Evolutionary conservation across 768 basidiomycete genomes (phyloP).

Genomic region (Boletus fagicola): DNA sequence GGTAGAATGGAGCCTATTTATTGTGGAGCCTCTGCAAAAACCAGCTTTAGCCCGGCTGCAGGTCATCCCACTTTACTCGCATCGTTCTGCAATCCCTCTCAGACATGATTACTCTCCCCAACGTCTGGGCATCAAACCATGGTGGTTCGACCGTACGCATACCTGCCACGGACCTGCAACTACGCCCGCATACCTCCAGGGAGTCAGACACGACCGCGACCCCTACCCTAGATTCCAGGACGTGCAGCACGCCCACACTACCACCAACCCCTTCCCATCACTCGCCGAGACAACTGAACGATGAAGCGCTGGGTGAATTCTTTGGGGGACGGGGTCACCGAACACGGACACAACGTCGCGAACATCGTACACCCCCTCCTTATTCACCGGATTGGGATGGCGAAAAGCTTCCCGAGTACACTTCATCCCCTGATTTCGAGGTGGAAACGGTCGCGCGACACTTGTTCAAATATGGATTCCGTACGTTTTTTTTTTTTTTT

Average conservation of each 20-base stretch:
- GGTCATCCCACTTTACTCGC: conserved; percentile 9
- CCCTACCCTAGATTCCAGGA: conserved; percentile 12
- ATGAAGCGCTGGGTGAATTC: conserved; percentile 33
- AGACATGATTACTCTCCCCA: conserved; percentile 18
- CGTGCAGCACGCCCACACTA: conserved; percentile 21
- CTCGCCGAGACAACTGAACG: conserved; percentile 25
- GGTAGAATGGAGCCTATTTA: conserved; percentile 25
- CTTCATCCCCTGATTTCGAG: conserved; percentile 38
- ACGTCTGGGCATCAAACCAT: conserved; percentile 7
- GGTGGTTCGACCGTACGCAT: conserved; percentile 3
- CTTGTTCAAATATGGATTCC: conserved; percentile 62
- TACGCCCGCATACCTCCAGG: conserved; percentile 24
- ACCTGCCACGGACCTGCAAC: conserved; percentile 19
- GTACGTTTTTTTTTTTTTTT: conserved; percentile 44
- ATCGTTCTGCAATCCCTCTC: background rate
- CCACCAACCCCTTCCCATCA: conserved; percentile 23
- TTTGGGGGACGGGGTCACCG: conserved; percentile 31
- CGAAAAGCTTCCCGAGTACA: conserved; percentile 29
- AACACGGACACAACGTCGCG: conserved; percentile 22
- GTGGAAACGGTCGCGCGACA: conserved; percentile 56
- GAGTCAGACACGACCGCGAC: conserved; percentile 22
- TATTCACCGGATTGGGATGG: conserved; percentile 43
- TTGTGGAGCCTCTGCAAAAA: conserved; percentile 1
- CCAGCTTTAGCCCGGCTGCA: conserved; percentile 10
- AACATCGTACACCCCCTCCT: conserved; percentile 36